phyloP scores from a whole-genome alignment of 2,329 filamentous ascomycete genomes.

The Phaeoacremonium minimum region DNA sequence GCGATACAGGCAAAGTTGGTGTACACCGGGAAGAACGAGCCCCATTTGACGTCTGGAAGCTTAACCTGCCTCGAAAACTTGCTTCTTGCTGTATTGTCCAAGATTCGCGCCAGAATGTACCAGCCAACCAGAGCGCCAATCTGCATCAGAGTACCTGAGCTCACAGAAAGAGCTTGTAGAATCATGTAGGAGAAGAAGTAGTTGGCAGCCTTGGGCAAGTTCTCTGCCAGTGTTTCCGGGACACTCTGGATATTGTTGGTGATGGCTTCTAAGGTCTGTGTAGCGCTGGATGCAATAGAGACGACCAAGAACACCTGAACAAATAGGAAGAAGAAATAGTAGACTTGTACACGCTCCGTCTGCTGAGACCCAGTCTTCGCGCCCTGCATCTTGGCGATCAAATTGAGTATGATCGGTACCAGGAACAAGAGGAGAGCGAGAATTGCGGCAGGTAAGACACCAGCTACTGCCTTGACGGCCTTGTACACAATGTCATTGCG shows the following conservation, averaged over 20 bases:
- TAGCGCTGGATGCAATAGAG: conserved; percentile 69
- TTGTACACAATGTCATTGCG: conserved; percentile 55
- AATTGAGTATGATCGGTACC: conserved; percentile 72
- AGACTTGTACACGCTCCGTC: conserved; percentile 81
- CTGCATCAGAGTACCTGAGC: conserved; percentile 83
- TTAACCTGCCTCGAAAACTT: conserved; percentile 85
- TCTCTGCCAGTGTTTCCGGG: conserved; percentile 67
- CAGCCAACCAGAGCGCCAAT: conserved; percentile 74
- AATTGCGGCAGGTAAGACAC: conserved; percentile 77
- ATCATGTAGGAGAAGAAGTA: conserved; percentile 99
- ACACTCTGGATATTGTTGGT: conserved; percentile 59
- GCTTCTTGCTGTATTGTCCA: conserved; percentile 75
- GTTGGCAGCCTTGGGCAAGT: conserved; percentile 82
- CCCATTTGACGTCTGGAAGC: conserved; percentile 79
- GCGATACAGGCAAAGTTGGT: conserved; percentile 95
- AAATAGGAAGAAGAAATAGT: conserved; percentile 92
- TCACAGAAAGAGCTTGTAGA: conserved; percentile 86
- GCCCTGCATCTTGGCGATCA: conserved; percentile 71
- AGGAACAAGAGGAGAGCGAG: conserved; percentile 76
- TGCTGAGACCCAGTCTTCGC: conserved; percentile 77
- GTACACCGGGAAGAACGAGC: conserved; percentile 91
- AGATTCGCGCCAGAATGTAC: conserved; percentile 74
- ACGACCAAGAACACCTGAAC: conserved; percentile 93
- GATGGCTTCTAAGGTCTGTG: conserved; percentile 58
- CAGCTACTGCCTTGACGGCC: conserved; percentile 63